Conservation (phyloP, 805 yeast species). For the Lachancea waltii region DNA sequence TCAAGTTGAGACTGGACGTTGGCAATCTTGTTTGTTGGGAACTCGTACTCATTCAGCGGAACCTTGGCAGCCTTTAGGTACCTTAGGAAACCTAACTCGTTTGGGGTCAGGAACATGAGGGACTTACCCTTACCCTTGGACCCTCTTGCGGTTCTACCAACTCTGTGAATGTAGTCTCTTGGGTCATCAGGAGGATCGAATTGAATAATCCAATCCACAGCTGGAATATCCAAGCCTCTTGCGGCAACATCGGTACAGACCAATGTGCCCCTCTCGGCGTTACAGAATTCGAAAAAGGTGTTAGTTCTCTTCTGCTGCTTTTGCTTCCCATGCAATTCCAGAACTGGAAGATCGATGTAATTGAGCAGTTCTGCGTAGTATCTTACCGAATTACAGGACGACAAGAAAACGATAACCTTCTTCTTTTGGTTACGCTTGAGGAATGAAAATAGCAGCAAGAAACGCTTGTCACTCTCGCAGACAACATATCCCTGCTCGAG, state of each 20-base stretch:
- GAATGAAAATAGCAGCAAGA: conserved; percentile 83
- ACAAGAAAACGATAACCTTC: conserved; percentile 87
- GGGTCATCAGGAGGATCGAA: conserved; percentile 99
- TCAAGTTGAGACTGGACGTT: conserved; percentile 92
- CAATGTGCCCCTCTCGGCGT: conserved; percentile 88
- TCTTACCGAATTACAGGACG: conserved; percentile 95
- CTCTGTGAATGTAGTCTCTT: conserved; percentile 97
- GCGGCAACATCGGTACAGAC: conserved; percentile 99
- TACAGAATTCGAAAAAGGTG: conserved; percentile 96
- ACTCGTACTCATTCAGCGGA: conserved; percentile 94
- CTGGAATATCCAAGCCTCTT: conserved; percentile 96
- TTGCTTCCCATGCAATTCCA: conserved; percentile 96
- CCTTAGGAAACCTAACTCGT: conserved; percentile 88
- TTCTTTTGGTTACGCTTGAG: conserved; percentile 88
- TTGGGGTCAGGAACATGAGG: conserved; percentile 90
- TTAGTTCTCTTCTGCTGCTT: conserved; percentile 98
- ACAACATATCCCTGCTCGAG: conserved; percentile 98
- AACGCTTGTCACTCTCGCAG: conserved; percentile 93
- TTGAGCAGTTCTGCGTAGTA: conserved; percentile 91
- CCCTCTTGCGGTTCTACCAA: conserved; percentile 98
- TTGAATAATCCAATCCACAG: conserved; percentile 98
- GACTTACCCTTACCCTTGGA: conserved; percentile 86
- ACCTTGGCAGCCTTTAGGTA: conserved; percentile 95
- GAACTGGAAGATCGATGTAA: conserved; percentile 93
- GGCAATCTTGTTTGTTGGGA: conserved; percentile 89